Conservation (phyloP, 352 stramenopile species). For the Saprolegnia diclina region DNA sequence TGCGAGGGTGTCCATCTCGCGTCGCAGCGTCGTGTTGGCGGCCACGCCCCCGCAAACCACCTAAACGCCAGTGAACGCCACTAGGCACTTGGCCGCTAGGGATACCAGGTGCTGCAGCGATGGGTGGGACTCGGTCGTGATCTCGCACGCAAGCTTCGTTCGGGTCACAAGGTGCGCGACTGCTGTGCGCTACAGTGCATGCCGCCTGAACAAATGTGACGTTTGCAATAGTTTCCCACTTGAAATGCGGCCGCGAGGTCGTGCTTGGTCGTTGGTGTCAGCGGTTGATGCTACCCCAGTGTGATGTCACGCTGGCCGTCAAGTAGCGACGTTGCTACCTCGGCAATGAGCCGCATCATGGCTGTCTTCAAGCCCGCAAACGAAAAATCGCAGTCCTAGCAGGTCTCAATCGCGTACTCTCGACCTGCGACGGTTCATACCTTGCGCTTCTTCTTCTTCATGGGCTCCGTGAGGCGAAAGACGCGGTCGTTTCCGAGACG, state of each 20-base stretch:
- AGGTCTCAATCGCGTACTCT: too few species aligned
- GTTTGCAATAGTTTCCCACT: conserved; percentile 28
- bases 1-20: conserved; percentile 63
- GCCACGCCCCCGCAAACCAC: conserved; percentile 97
- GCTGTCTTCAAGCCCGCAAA: conserved; percentile 98
- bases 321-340: conserved; percentile 40
- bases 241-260: conserved; percentile 95
- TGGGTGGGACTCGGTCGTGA: conserved; percentile 41
- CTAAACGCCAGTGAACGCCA: conserved; percentile 22
- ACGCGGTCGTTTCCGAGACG: conserved; percentile 83
- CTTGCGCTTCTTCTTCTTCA: conserved; percentile 52
- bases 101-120: conserved; percentile 69
- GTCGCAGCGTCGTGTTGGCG: conserved; percentile 93
- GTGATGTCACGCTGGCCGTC: conserved; percentile 34
- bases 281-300: conserved; percentile 34
- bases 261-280: conserved; percentile 49
- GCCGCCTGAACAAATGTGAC: conserved; percentile 2
- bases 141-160: conserved; percentile 86
- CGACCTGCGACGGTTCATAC: too few species aligned
- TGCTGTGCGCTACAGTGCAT: conserved; percentile 53
- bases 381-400: conserved; percentile 94
- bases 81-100: background rate
- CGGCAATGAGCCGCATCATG: conserved; percentile 79
- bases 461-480: conserved; percentile 89
- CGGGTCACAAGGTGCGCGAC: conserved; percentile 87